These are phyloP conservation scores for Spergularia azorica DNA, from an alignment of 179 eudicot species.

Conservation along the genomic window DNA sequence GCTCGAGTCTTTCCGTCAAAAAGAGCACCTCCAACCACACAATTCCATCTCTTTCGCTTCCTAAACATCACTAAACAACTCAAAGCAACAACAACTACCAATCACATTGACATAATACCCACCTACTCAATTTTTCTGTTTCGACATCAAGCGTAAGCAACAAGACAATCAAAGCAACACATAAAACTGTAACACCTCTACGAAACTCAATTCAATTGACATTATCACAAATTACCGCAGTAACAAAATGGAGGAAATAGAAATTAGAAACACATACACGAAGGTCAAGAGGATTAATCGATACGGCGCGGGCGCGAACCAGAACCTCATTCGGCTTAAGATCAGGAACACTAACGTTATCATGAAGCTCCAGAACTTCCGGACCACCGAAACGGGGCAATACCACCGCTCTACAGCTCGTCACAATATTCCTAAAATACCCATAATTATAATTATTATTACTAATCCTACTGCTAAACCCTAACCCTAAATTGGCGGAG, in stretches of 20 bases:
- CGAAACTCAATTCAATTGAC: not conserved
- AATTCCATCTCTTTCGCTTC: not conserved
- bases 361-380: slow-evolving; percentile 67
- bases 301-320: slow-evolving; percentile 89
- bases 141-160: not conserved
- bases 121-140: not conserved
- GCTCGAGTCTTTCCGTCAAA: no score
- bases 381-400: slow-evolving; percentile 88
- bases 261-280: slow-evolving; percentile 43
- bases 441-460: not conserved
- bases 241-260: not conserved
- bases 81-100: not conserved
- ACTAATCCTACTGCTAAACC: slow-evolving; percentile 15
- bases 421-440: slow-evolving; percentile 49
- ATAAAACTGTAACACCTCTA: not conserved
- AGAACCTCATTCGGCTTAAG: slow-evolving; percentile 81
- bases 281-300: slow-evolving; percentile 89
- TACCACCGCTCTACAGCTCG: slow-evolving; percentile 79
- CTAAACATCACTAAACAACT: not conserved
- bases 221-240: not conserved
- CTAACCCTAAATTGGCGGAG: slow-evolving; percentile 28
- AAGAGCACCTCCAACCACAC: not conserved
- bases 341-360: slow-evolving; percentile 65
- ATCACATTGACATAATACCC: not conserved
- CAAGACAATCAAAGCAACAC: not conserved